A percentile compares a stretch with the other conserved stretches of the same genome.
Conservation (phyloP, 106 monocot species). For the Hemerocallis citrina region DNA sequence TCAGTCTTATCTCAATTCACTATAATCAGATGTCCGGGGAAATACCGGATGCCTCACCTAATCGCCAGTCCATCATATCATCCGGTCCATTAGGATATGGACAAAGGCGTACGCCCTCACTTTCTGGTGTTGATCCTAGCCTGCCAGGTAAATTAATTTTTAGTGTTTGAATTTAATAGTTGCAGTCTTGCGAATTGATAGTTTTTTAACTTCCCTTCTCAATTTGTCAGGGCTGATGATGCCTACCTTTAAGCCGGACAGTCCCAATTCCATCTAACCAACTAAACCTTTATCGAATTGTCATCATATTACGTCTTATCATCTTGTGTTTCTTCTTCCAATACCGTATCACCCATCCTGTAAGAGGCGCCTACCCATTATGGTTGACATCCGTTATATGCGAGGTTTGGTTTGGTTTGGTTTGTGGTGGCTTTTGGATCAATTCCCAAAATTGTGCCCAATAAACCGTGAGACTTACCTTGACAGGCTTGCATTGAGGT, state of each 20-base stretch:
- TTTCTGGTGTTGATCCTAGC: conserved; percentile 72
- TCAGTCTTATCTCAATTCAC: background rate
- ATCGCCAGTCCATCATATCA: conserved; percentile 59
- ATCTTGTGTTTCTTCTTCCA: conserved; percentile 89
- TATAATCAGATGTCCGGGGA: conserved; percentile 69
- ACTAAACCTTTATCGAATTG: conserved; percentile 76
- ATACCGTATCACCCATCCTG: conserved; percentile 83
- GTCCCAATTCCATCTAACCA: conserved; percentile 75
- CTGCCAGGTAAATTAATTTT: conserved; percentile 42
- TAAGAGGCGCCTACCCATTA: conserved; percentile 54
- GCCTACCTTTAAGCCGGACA: conserved; percentile 65
- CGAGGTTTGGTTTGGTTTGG: conserved; percentile 96
- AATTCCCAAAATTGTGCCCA: conserved; percentile 87
- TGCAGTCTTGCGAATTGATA: conserved; percentile 83
- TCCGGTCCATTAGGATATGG: conserved; percentile 43
- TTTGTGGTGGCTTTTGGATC: conserved; percentile 85
- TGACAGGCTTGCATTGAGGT: too few species aligned
- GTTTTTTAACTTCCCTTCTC: background rate
- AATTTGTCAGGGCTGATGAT: conserved; percentile 60
- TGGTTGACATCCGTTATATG: conserved; percentile 91
- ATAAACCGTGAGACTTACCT: conserved; percentile 87
- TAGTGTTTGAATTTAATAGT: background rate
- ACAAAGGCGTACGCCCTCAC: conserved; percentile 30
- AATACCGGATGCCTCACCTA: conserved; percentile 66
- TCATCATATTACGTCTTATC: conserved; percentile 79